Evolutionary conservation across 495 filamentous ascomycete species (phyloP).

Genomic region (Neurospora sp.): DNA sequence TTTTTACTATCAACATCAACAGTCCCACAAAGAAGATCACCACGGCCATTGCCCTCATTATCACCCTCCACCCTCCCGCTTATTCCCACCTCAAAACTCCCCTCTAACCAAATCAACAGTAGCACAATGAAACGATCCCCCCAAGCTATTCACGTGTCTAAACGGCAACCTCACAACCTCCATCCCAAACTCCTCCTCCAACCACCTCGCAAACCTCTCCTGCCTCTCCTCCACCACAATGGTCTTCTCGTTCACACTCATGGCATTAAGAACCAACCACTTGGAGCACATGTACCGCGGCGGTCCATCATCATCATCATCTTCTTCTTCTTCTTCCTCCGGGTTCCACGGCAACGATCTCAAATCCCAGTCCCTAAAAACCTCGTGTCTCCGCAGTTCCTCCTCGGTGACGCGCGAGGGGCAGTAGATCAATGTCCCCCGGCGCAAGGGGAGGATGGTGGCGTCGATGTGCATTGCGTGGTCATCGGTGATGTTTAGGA

Average conservation of each 20-base stretch:
- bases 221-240: not conserved
- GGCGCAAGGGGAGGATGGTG: not conserved
- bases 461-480: conserved; percentile 3
- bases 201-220: not conserved
- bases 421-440: not conserved
- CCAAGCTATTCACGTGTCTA: conserved; percentile 1
- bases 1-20: not conserved
- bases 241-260: not conserved
- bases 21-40: not conserved
- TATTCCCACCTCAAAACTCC: not conserved
- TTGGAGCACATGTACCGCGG: conserved; percentile 2
- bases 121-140: conserved; percentile 3
- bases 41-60: not conserved
- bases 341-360: not conserved
- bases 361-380: not conserved
- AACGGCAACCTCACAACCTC: not conserved
- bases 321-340: not conserved
- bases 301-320: not conserved
- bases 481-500: not conserved
- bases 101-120: conserved; percentile 1
- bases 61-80: not conserved
- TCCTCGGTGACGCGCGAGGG: not conserved
- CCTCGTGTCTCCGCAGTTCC: not conserved
- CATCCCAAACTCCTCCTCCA: not conserved
- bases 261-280: not conserved